Conservation (phyloP, 352 stramenopile species). For the Pythium guiyangense region DNA sequence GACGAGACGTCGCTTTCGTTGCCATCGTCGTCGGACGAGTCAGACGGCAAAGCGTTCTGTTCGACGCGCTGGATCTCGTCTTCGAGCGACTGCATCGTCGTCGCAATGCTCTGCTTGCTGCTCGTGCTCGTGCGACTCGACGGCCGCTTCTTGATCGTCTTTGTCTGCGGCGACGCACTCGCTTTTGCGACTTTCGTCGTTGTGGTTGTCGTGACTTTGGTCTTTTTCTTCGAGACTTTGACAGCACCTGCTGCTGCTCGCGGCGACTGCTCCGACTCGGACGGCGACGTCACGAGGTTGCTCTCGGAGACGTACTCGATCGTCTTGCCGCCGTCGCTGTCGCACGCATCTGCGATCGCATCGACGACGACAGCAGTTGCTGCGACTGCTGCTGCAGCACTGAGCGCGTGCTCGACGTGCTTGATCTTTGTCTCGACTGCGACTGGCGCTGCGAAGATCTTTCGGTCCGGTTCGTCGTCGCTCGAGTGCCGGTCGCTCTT, state of each 20-base stretch:
- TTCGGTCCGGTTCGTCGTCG: background rate
- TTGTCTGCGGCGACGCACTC: background rate
- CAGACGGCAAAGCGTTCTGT: slow-evolving; percentile 33
- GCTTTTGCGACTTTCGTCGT: too few relatives aligned
- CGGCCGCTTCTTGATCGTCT: background rate
- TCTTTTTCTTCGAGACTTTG: too few relatives aligned
- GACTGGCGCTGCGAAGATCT: too few relatives aligned
- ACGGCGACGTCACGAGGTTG: slow-evolving; percentile 5
- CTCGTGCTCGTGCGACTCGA: slow-evolving; percentile 15
- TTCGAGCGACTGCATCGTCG: background rate
- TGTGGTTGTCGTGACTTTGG: too few relatives aligned
- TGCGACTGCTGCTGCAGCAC: slow-evolving; percentile 11
- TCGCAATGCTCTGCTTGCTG: background rate
- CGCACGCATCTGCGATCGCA: slow-evolving; percentile 1
- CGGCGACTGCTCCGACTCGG: background rate
- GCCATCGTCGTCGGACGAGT: slow-evolving; percentile 13
- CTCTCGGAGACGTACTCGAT: slow-evolving; percentile 15
- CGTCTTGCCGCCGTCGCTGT: slow-evolving; percentile 11
- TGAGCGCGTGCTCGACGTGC: slow-evolving; percentile 11
- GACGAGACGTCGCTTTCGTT: slow-evolving; percentile 3
- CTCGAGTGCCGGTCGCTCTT: background rate
- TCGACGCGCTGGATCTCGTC: slow-evolving; percentile 21
- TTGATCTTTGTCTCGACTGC: background rate
- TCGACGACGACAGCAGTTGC: background rate
- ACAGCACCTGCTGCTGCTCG: background rate